Evolutionary conservation across 1,284 basidiomycete species (phyloP), one percentile per base, ranked within the genome.

Genomic region (Trametes versicolor): DNA sequence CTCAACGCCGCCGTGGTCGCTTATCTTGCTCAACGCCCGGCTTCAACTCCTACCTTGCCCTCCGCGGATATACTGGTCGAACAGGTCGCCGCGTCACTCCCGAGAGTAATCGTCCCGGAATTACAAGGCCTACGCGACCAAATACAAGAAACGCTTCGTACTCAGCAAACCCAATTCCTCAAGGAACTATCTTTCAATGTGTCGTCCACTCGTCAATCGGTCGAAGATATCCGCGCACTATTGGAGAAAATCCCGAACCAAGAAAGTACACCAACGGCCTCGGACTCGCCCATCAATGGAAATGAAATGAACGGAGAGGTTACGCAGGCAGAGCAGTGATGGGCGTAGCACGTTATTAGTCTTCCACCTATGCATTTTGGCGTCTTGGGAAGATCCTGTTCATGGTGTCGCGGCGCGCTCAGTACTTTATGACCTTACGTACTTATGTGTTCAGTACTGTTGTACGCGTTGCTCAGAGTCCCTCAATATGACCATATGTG

Each of bases 1-100:
- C 29, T 70, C 27, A 70, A 67, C 56, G 66, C 66, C 13, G 66
- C 68, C 19, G 65, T 70, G 37, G 57, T 63, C 27, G 65, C 68
- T 19, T 65, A 63, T 36, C 54, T 64, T 15, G 52, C 65, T 23
- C 61, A 65, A 39, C 54, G 63, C 27, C 63, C 68, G 19, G 32
- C 53, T 25, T 27, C 61, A 1, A 50, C 29, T 13, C 43, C 56
- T 13, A 25, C 56, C 34, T n/a, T 36, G 13, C 63, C 58, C 23
- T 59, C 54, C 39, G 58, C 58, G 36, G 65, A 67, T 15, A 41
- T 52, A 7, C 32, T 67, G 12, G 56, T 49, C 25, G 51, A 67
- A 32, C 65, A 66, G 21, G 53, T 70, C 21, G 51, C 49, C 32
- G 58, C 65, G 27, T 52, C 66, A 4, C 60, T 70, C 36, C 68